These are phyloP conservation scores for Apiospora hydei DNA, from an alignment of 2,329 filamentous ascomycete species.

Conservation along the genomic window DNA sequence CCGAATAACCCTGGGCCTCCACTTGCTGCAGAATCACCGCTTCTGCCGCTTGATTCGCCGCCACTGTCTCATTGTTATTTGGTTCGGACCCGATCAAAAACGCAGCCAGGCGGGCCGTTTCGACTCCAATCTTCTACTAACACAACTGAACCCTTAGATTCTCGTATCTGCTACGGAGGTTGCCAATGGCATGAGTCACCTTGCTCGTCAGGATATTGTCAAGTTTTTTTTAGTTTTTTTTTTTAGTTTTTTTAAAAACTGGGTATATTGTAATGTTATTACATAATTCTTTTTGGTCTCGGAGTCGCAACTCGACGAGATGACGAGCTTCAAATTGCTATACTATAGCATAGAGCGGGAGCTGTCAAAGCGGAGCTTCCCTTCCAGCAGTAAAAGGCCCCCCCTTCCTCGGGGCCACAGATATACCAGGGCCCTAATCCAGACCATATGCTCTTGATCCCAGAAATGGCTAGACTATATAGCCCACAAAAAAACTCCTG, in stretches of 20 bases:
- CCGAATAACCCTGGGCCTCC: slow-evolving; percentile 16
- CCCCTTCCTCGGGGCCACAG: slow-evolving; percentile 6
- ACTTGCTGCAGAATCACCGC: slow-evolving; percentile 2
- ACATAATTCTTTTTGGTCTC: slow-evolving; percentile 26
- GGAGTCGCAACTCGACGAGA: slow-evolving; percentile 29
- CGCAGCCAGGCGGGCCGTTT: slow-evolving; percentile 1
- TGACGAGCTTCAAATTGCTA: slow-evolving; percentile 13
- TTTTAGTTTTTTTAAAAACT: neutral
- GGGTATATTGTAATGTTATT: slow-evolving; percentile 24
- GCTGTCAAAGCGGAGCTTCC: slow-evolving; percentile 29
- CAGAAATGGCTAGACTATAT: slow-evolving; percentile 28
- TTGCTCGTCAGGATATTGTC: neutral
- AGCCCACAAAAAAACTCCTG: slow-evolving; percentile 33
- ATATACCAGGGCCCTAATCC: slow-evolving; percentile 30
- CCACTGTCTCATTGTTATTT: neutral
- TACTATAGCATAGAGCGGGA: slow-evolving; percentile 23
- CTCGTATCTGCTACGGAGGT: neutral
- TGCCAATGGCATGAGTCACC: slow-evolving; percentile 23
- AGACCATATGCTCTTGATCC: slow-evolving; percentile 33
- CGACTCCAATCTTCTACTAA: neutral
- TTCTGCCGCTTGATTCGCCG: slow-evolving; percentile 12
- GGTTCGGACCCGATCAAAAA: slow-evolving; percentile 18
- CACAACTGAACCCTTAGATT: neutral
- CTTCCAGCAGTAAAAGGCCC: slow-evolving; percentile 11
- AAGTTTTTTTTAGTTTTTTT: neutral